phyloP scores from a whole-genome alignment of 2,329 filamentous ascomycete genomes.

The Fusarium illudens region DNA sequence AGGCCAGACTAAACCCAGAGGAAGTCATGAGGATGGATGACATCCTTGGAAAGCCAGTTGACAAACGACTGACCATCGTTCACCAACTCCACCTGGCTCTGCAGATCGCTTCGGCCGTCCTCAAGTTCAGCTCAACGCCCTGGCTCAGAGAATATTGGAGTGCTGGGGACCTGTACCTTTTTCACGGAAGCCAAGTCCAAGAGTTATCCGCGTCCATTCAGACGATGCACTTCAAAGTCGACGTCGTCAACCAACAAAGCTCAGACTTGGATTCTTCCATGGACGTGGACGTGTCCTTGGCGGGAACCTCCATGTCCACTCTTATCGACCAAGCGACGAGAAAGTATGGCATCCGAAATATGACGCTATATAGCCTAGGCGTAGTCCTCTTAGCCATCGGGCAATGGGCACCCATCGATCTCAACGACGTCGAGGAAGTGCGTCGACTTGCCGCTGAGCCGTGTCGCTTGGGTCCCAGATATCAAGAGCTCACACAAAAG shows the following conservation, averaged over 20 bases:
- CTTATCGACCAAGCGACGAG: not conserved
- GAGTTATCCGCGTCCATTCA: not conserved
- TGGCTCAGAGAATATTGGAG: not conserved
- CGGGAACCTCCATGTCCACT: not conserved
- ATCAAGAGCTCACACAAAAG: not conserved
- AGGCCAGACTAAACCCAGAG: not conserved
- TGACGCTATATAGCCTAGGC: conserved; percentile 5
- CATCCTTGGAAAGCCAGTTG: not conserved
- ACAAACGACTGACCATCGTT: not conserved
- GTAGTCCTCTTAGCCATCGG: not conserved
- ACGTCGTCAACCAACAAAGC: not conserved
- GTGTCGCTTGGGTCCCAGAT: not conserved
- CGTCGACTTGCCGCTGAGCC: not conserved
- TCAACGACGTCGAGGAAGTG: not conserved
- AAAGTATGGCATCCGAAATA: not conserved
- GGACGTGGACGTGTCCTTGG: not conserved
- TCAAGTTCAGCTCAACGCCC: conserved; percentile 8
- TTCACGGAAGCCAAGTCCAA: not conserved
- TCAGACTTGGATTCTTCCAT: not conserved
- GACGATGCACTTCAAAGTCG: not conserved
- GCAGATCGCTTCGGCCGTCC: not conserved
- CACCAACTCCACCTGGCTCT: conserved; percentile 3
- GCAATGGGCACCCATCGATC: not conserved
- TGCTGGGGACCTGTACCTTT: not conserved
- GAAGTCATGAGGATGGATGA: not conserved